phyloP scores from a whole-genome alignment of 352 stramenopile species.

The Globisporangium abappressorium region DNA sequence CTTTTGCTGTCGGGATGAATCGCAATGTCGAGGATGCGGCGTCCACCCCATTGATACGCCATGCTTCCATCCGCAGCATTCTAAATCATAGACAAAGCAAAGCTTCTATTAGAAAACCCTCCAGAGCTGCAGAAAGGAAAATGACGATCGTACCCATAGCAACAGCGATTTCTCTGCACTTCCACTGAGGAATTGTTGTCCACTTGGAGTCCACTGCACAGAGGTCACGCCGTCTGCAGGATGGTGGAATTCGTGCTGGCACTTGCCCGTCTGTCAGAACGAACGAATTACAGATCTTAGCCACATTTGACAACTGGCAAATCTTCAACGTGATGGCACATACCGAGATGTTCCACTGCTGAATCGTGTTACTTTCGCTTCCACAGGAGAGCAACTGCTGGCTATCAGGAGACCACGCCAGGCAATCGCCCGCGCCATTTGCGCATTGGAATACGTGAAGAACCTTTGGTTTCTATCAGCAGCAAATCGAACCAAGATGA shows the following conservation, averaged over 20 bases:
- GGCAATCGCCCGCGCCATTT: slow-evolving; percentile 45
- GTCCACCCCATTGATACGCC: slow-evolving; percentile 66
- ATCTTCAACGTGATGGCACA: not conserved
- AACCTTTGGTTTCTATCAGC: slow-evolving; percentile 22
- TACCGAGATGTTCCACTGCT: slow-evolving; percentile 64
- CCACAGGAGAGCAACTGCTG: slow-evolving; percentile 50
- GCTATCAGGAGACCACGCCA: slow-evolving; percentile 71
- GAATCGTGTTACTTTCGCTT: slow-evolving; percentile 50
- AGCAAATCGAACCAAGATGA: not conserved
- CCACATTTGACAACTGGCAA: not conserved
- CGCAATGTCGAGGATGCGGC: slow-evolving; percentile 52
- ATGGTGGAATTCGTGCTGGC: slow-evolving; percentile 54
- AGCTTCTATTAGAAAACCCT: not conserved
- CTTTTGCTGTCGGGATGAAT: slow-evolving; percentile 53
- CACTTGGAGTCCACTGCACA: slow-evolving; percentile 56
- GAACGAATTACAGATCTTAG: not conserved
- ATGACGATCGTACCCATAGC: slow-evolving; percentile 54
- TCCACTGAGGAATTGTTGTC: slow-evolving; percentile 61
- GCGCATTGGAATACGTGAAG: slow-evolving; percentile 44
- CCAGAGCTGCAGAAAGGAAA: not conserved
- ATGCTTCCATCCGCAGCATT: slow-evolving; percentile 50
- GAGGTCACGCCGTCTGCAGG: slow-evolving; percentile 44
- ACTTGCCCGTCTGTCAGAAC: slow-evolving; percentile 37
- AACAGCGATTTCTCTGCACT: slow-evolving; percentile 74
- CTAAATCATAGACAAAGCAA: slow-evolving; percentile 20